Evolutionary conservation across 2,329 filamentous ascomycete genomes (phyloP), one percentile per base, ranked within the genome.

Genomic region (Zymoseptoria tritici): DNA sequence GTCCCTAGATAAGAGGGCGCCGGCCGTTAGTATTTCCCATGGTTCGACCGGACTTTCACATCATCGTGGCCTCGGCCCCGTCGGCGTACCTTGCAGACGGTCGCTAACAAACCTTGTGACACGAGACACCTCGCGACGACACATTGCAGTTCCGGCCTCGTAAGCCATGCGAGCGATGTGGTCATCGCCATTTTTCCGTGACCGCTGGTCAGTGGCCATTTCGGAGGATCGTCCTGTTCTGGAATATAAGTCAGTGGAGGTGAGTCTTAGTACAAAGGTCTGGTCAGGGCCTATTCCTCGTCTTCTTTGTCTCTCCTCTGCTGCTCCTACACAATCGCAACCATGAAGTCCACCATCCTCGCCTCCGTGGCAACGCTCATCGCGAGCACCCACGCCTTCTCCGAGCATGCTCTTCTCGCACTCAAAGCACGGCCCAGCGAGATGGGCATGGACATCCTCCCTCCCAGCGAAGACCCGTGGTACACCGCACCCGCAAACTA

Each of bases 401-500:
- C 55, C 19, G 57, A 57, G 3, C 58, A 64, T 49, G 55, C 55
- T 9, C 59, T 64, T 11, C 57, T 60, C 29, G 56, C 57, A 20
- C 52, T 64, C n/a, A 57, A 58, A n/a, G 29, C n/a, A 4, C 51
- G 61, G 19, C 49, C 54, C 24, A 54, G 53, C 53, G 56, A 60
- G 46, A 46, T 61, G 9, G 52, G 60, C 24, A 57, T 59, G 31
- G 63, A 60, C 11, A 59, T 60, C 8, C 50, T 74, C 0, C 70
- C 70, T 11, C 74, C 74, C n/a, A 71, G 66, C 22, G 55, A 71
- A 54, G 74, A 76, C 57, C 72, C 73, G 4, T 76, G 70, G 66
- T 76, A 76, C 57, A 66, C 64, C 8, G 64, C 73, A 4, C 72
- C 74, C 9, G 16, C 26, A 0, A 66, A 64, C 13, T 72, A 61